These are phyloP conservation scores for Candida takata DNA, from an alignment of 805 yeast species.

Conservation along the genomic window DNA sequence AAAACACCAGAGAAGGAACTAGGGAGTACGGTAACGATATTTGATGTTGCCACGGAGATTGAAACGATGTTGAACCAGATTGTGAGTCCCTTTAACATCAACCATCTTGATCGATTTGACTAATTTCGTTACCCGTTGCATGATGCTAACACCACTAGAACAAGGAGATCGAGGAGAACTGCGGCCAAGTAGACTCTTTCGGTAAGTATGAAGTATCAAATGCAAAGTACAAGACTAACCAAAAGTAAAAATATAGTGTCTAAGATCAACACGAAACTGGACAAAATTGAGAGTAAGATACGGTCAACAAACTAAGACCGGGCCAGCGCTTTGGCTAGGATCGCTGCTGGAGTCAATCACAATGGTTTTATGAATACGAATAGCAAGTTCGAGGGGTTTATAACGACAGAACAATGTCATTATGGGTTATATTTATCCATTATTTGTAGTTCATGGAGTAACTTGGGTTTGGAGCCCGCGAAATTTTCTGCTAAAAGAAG, in stretches of 20 bases:
- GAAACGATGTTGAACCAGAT: constrained; percentile 20
- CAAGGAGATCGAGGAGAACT: constrained; percentile 19
- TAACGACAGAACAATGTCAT: too few relatives aligned
- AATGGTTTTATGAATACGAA: too few relatives aligned
- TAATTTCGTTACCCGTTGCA: too few relatives aligned
- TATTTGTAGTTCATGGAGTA: too few relatives aligned
- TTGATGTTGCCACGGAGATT: constrained; percentile 27
- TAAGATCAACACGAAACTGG: constrained; percentile 17
- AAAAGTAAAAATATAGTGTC: constrained; percentile 13
- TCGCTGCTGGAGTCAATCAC: too few relatives aligned
- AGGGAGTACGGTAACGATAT: constrained; percentile 22
- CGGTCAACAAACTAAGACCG: constrained; percentile 2
- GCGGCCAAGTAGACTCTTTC: background rate
- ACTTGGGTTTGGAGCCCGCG: too few relatives aligned
- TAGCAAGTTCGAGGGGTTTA: too few relatives aligned
- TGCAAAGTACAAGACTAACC: background rate
- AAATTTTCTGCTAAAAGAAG: too few relatives aligned
- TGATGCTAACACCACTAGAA: constrained; percentile 5
- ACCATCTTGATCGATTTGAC: too few relatives aligned
- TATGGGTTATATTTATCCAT: too few relatives aligned
- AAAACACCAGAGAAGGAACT: background rate
- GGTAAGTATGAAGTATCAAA: background rate
- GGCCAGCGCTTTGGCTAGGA: too few relatives aligned
- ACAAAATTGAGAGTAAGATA: constrained; percentile 17
- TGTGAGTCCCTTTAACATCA: background rate